These are phyloP conservation scores for Benincasa hispida DNA, from an alignment of 306 rosid genomes.

Conservation along the genomic window DNA sequence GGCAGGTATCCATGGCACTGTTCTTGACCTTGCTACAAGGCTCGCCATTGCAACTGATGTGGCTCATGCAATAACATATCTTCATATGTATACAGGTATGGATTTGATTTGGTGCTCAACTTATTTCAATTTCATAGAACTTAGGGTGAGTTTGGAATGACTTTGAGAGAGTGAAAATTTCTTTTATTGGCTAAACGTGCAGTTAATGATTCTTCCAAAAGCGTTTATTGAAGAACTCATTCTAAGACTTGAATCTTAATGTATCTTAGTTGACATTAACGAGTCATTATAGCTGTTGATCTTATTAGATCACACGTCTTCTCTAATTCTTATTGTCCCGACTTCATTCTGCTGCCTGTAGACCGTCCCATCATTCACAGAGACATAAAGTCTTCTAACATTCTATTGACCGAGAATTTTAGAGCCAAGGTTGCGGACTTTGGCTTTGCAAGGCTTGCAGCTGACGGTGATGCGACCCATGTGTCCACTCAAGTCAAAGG, in stretches of 20 bases:
- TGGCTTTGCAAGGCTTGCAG: slow-evolving; percentile 86
- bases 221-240: neutral
- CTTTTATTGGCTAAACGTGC: neutral
- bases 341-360: slow-evolving; percentile 15
- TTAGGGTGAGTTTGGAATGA: neutral
- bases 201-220: neutral
- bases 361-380: slow-evolving; percentile 96
- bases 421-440: slow-evolving; percentile 97
- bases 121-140: neutral
- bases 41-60: slow-evolving; percentile 90
- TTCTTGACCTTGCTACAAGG: slow-evolving; percentile 64
- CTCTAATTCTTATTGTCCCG: neutral
- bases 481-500: slow-evolving; percentile 93
- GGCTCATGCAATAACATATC: slow-evolving; percentile 93
- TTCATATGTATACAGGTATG: slow-evolving; percentile 84
- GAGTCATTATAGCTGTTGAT: neutral
- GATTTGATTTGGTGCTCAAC: neutral
- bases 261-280: neutral
- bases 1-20: slow-evolving; percentile 52
- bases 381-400: slow-evolving; percentile 92
- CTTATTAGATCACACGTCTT: neutral
- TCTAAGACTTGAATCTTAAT: neutral
- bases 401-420: slow-evolving; percentile 62
- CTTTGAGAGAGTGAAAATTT: neutral
- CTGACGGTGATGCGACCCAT: slow-evolving; percentile 83